Conservation (phyloP, 306 rosid species). For the Malus fusca region DNA sequence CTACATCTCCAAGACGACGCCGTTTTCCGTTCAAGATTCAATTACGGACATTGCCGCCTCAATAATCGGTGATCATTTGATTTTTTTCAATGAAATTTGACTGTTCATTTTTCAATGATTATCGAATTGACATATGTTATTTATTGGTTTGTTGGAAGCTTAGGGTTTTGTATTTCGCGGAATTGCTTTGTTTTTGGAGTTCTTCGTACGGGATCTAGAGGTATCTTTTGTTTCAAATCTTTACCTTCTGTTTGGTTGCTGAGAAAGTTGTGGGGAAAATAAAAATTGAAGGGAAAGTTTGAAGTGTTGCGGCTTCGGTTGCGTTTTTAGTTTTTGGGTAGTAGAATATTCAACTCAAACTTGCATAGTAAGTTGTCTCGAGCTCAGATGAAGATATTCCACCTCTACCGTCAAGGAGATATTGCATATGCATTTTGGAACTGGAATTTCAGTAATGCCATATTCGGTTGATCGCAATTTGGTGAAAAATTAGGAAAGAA, state of each 20-base stretch:
- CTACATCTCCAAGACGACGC: background rate
- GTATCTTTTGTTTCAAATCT: background rate
- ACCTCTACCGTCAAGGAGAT: background rate
- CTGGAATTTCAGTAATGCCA: background rate
- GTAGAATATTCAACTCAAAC: background rate
- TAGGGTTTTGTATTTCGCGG: background rate
- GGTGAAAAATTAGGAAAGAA: background rate
- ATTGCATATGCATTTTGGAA: background rate
- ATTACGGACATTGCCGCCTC: background rate
- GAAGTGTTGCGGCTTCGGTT: background rate
- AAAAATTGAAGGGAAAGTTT: background rate
- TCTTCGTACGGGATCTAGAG: slow-evolving; percentile 22
- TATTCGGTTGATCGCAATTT: background rate
- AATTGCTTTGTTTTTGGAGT: background rate
- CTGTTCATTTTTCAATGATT: background rate
- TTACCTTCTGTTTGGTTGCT: background rate
- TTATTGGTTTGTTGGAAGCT: slow-evolving; percentile 1
- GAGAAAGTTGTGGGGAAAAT: background rate
- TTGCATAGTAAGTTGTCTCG: background rate
- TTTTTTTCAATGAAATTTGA: background rate
- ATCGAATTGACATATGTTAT: background rate
- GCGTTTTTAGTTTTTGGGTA: background rate
- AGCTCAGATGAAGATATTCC: background rate
- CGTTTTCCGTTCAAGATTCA: background rate
- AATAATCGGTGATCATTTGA: background rate